phyloP scores from a whole-genome alignment of 805 yeast genomes.

The Hanseniaspora meyeri region DNA sequence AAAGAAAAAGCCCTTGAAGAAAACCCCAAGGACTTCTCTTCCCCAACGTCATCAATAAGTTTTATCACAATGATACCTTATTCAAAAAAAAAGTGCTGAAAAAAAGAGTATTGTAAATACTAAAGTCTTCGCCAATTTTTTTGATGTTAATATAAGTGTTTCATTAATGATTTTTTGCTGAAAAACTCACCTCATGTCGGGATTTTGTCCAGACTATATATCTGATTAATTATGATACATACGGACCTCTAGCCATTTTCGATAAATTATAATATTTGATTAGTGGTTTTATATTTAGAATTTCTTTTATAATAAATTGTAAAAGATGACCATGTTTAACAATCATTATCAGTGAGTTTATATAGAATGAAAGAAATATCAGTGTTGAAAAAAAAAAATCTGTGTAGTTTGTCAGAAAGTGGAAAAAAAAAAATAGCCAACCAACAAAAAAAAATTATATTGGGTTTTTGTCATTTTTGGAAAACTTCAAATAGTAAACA shows the following conservation, averaged over 20 bases:
- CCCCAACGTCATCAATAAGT: slow-evolving; percentile 14
- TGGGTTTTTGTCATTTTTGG: too few species aligned
- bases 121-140: neutral
- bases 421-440: too few species aligned
- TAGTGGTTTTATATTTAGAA: slow-evolving; percentile 4
- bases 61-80: neutral
- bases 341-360: neutral
- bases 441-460: too few species aligned
- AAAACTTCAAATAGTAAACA: too few species aligned
- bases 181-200: slow-evolving; percentile 11
- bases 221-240: slow-evolving; percentile 28
- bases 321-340: neutral
- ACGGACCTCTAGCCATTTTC: slow-evolving; percentile 70
- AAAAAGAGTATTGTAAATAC: neutral
- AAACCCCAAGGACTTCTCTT: neutral
- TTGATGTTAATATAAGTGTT: neutral
- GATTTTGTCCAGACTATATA: slow-evolving; percentile 16
- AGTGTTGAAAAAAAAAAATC: too few species aligned
- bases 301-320: neutral
- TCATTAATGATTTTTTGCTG: neutral
- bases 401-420: too few species aligned
- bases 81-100: neutral
- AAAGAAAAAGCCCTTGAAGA: neutral
- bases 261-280: slow-evolving; percentile 18
- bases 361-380: too few species aligned